Evolutionary conservation across 495 filamentous ascomycete species (phyloP).

Genomic region (Hypomontagnella monticulosa): DNA sequence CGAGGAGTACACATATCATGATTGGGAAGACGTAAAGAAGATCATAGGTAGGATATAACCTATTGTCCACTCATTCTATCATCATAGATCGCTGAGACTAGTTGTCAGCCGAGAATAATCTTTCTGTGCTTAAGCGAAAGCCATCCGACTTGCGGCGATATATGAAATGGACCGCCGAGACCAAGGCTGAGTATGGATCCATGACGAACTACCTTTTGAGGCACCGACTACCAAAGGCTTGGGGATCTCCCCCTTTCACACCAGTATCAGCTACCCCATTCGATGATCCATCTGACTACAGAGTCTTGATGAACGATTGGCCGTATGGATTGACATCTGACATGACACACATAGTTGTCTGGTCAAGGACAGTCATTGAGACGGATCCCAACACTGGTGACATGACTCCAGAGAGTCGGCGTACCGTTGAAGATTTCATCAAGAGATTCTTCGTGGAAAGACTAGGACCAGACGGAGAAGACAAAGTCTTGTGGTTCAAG

Average conservation of each 20-base stretch:
- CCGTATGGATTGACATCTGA: slow-evolving; percentile 79
- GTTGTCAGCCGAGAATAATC: slow-evolving; percentile 64
- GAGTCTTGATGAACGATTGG: slow-evolving; percentile 89
- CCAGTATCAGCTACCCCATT: slow-evolving; percentile 69
- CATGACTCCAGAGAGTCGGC: slow-evolving; percentile 72
- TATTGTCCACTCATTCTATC: background rate
- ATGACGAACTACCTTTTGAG: slow-evolving; percentile 80
- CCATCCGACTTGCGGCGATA: slow-evolving; percentile 88
- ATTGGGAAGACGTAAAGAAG: slow-evolving; percentile 72
- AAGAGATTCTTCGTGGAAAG: slow-evolving; percentile 69
- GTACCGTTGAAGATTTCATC: slow-evolving; percentile 72
- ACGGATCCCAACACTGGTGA: slow-evolving; percentile 70
- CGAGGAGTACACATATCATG: slow-evolving; percentile 72
- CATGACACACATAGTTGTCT: slow-evolving; percentile 78
- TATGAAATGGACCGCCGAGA: slow-evolving; percentile 77
- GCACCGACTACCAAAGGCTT: slow-evolving; percentile 70
- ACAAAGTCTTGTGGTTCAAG: slow-evolving; percentile 89
- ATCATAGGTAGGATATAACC: slow-evolving; percentile 69
- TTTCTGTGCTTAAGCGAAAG: slow-evolving; percentile 78
- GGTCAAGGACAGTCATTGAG: slow-evolving; percentile 67
- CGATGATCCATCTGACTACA: slow-evolving; percentile 73
- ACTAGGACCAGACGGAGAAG: slow-evolving; percentile 60
- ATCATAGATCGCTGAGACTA: slow-evolving; percentile 21
- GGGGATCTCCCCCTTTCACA: slow-evolving; percentile 67
- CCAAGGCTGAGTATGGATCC: slow-evolving; percentile 75